Evolutionary conservation across 2,329 filamentous ascomycete genomes (phyloP), one percentile per base, ranked within the genome.

Genomic region (Chaetomium strumarium): DNA sequence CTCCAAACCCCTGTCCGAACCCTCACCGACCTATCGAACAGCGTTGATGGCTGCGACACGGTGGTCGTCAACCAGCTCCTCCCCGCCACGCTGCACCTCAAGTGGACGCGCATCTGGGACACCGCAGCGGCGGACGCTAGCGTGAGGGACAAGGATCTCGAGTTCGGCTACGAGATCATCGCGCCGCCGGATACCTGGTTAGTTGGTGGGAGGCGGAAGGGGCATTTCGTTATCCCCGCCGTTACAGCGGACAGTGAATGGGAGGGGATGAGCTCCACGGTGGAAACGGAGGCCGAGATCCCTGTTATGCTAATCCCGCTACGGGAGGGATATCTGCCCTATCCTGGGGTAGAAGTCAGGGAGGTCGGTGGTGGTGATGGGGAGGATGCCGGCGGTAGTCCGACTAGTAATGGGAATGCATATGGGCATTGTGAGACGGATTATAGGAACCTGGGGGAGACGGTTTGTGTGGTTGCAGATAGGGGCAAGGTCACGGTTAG

Each of bases 161-260:
- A 90, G 57, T 95, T 95, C 64, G 83, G 85, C 59, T 95, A 93
- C 68, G 91, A 96, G 60, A 76, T 97, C 19, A 81, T 83, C 13
- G 85, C 85, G 1, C 81, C 84, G 14, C 14, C 33, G n/a, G 48
- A 2, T 90, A 92, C 37, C 77, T 97, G 92, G 92, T 79, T 96
- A 1, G 73, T 97, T 3, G 91, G 90, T 19, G 92, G 91, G 0
- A 82, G 86, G 40, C 79, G 88, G 45, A 86, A 88, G 58, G 88
- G 86, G 0, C 87, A 89, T 63, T 95, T 96, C 63, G 78, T 78
- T 7, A 81, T 85, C 30, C 76, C 80, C 0, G 67, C 66, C 0
- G 46, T 56, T 1, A 29, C 40, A 3, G 55, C 56, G 10, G 53
- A 55, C 5, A 56, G 48, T 5, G 58, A 54, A 0, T 58, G 54